Conservation (phyloP, 495 filamentous ascomycete species). For the Cenococcum geophilum region DNA sequence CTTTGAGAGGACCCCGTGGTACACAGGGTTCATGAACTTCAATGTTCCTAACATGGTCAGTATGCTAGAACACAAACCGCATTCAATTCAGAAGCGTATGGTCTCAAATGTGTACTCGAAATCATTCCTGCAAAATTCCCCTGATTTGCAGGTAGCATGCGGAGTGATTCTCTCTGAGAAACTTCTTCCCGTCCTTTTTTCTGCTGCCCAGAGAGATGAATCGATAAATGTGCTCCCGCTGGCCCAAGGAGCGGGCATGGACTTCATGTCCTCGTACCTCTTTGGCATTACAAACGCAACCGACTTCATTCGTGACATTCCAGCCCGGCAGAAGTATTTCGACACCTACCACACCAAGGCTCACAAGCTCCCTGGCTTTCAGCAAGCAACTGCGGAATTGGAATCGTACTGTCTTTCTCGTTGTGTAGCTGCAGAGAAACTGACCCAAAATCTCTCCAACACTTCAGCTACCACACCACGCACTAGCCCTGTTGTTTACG, state of each 20-base stretch:
- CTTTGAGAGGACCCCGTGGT: conserved; percentile 23
- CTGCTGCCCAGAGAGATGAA: conserved; percentile 26
- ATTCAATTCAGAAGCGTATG: conserved; percentile 60
- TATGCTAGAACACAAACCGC: conserved; percentile 41
- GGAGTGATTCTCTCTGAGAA: conserved; percentile 51
- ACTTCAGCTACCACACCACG: background rate
- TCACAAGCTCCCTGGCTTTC: conserved; percentile 47
- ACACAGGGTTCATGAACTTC: conserved; percentile 15
- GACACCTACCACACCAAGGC: conserved; percentile 40
- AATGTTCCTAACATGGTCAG: conserved; percentile 37
- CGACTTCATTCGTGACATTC: conserved; percentile 50
- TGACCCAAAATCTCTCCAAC: background rate
- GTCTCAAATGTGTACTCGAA: conserved; percentile 67
- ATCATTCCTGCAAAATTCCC: conserved; percentile 57
- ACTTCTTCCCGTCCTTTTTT: conserved; percentile 47
- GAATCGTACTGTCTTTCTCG: conserved; percentile 55
- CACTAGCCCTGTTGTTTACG: background rate
- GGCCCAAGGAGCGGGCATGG: conserved; percentile 33
- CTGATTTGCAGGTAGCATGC: conserved; percentile 52
- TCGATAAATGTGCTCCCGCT: conserved; percentile 33
- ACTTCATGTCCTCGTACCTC: conserved; percentile 41
- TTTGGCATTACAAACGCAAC: conserved; percentile 49
- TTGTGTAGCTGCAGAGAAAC: conserved; percentile 44
- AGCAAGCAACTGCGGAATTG: conserved; percentile 55
- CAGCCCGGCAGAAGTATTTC: conserved; percentile 58